phyloP scores from a whole-genome alignment of 768 basidiomycete genomes.

The Rhizopogon rudus region DNA sequence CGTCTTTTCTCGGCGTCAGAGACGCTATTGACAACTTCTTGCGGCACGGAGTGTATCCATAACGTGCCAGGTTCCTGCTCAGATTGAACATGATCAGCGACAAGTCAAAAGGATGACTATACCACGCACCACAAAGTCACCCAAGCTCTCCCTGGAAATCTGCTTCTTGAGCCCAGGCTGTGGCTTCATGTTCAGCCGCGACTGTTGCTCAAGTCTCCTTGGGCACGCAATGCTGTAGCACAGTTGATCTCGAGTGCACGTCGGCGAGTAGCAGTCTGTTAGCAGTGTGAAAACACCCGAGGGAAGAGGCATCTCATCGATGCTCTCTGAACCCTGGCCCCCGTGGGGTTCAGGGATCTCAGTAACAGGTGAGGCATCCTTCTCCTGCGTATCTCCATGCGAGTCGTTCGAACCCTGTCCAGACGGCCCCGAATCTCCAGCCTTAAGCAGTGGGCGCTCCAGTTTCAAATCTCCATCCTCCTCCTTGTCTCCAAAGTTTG shows the following conservation, averaged over 20 bases:
- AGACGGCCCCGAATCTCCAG: slow-evolving; percentile 14
- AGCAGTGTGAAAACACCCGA: slow-evolving; percentile 94
- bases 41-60: slow-evolving; percentile 96
- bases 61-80: slow-evolving; percentile 73
- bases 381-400: slow-evolving; percentile 17
- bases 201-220: slow-evolving; percentile 88
- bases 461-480: slow-evolving; percentile 28
- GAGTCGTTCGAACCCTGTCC: slow-evolving; percentile 32
- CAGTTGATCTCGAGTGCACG: slow-evolving; percentile 88
- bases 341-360: slow-evolving; percentile 12
- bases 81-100: slow-evolving; percentile 22
- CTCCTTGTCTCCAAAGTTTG: slow-evolving; percentile 26
- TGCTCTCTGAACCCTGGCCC: slow-evolving; percentile 37
- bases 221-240: slow-evolving; percentile 99
- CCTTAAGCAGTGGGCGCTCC: slow-evolving; percentile 6
- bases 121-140: slow-evolving; percentile 62
- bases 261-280: slow-evolving; percentile 97
- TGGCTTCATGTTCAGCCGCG: slow-evolving; percentile 90
- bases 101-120: background rate
- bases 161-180: slow-evolving; percentile 86
- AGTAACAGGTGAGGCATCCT: slow-evolving; percentile 25
- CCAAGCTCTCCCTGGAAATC: slow-evolving; percentile 74
- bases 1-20: slow-evolving; percentile 91
- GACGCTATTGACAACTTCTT: slow-evolving; percentile 89
- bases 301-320: slow-evolving; percentile 72